A percentile compares a stretch with the other conserved stretches of the same genome.
Conservation (phyloP, 2,329 filamentous ascomycete species). For the Endothia cerciana region DNA sequence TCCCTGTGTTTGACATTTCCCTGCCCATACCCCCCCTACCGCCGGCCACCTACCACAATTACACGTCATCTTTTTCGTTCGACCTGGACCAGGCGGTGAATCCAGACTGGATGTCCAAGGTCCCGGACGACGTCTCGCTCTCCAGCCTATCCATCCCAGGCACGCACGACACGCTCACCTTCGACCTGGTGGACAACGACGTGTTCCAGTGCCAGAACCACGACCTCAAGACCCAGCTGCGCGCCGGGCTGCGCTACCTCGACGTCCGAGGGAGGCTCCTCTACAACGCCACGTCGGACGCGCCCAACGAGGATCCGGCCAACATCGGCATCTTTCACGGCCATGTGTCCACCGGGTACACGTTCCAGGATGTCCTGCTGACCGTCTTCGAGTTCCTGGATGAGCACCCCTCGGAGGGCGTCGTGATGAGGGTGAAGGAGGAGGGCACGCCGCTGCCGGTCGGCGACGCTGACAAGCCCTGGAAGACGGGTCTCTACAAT, state of each 20-base stretch:
- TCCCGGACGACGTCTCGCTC: constrained; percentile 47
- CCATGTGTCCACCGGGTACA: constrained; percentile 49
- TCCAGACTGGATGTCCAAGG: constrained; percentile 47
- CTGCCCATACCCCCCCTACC: background rate
- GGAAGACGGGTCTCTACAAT: constrained; percentile 36
- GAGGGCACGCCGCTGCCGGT: constrained; percentile 43
- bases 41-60: constrained; percentile 30
- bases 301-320: background rate
- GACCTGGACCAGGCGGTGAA: constrained; percentile 41
- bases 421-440: constrained; percentile 56
- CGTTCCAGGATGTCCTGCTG: constrained; percentile 47
- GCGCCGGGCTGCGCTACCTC: constrained; percentile 52
- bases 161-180: constrained; percentile 59
- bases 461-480: constrained; percentile 22
- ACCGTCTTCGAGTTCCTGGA: constrained; percentile 52
- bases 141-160: constrained; percentile 54
- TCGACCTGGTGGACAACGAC: constrained; percentile 40
- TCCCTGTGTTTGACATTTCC: background rate
- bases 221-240: constrained; percentile 48
- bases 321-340: constrained; percentile 53
- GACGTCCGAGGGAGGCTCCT: constrained; percentile 52
- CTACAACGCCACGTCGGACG: constrained; percentile 39
- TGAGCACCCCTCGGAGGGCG: constrained; percentile 48
- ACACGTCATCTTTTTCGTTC: constrained; percentile 46
- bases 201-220: constrained; percentile 53